These are phyloP conservation scores for Kuraishia piskuri DNA, from an alignment of 805 yeast genomes.

Conservation along the genomic window DNA sequence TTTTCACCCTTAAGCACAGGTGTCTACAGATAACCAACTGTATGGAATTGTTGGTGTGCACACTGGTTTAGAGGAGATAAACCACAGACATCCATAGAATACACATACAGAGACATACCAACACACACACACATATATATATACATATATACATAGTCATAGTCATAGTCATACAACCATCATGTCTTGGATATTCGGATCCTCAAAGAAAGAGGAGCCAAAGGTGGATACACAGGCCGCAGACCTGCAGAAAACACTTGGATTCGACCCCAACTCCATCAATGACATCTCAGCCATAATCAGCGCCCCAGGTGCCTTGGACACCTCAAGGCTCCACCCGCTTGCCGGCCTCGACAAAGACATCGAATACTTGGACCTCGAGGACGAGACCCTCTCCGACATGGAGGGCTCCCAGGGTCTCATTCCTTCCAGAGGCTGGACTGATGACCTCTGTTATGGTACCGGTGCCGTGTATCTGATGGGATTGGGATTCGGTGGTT, in stretches of 20 bases:
- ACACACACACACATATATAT: no score
- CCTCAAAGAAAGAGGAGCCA: constrained; percentile 9
- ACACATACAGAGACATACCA: background rate
- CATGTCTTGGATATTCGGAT: constrained; percentile 47
- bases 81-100: background rate
- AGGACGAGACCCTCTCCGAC: constrained; percentile 68
- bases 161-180: background rate
- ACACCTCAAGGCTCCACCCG: constrained; percentile 75
- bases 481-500: constrained; percentile 86
- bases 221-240: constrained; percentile 6
- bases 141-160: no score
- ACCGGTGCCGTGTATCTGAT: constrained; percentile 88
- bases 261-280: constrained; percentile 60
- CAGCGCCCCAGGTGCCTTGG: constrained; percentile 53
- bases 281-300: constrained; percentile 56
- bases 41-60: no score
- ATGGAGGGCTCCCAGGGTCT: constrained; percentile 85
- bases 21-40: no score
- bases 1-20: no score
- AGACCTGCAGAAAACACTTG: constrained; percentile 28
- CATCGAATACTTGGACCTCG: constrained; percentile 83
- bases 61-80: no score
- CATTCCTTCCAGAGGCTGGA: constrained; percentile 95
- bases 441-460: constrained; percentile 96
- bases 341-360: constrained; percentile 87